A percentile compares a stretch with the other conserved stretches of the same genome.
Evolutionary conservation across 176 grass and related monocot species (phyloP).

Genomic region (Carex kokanica): DNA sequence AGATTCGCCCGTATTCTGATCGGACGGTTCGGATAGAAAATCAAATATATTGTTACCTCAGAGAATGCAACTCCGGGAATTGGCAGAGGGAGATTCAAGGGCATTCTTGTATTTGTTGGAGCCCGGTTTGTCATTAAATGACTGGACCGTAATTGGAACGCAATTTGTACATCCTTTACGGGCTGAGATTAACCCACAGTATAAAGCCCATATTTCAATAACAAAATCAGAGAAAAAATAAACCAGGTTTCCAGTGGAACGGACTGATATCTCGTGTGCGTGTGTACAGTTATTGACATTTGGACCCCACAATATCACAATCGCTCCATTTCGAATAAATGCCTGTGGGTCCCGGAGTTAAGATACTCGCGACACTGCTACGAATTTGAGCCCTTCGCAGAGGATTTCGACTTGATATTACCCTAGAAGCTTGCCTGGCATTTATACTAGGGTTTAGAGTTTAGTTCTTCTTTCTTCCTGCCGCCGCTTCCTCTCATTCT

Average conservation of each 20-base stretch:
- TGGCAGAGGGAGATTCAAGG: not conserved
- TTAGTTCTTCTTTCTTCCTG: not conserved
- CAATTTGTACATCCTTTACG: not conserved
- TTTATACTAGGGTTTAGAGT: conserved; percentile 25
- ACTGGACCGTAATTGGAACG: not conserved
- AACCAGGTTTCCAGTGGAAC: not conserved
- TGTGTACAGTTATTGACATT: not conserved
- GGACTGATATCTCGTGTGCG: not conserved
- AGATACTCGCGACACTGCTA: not conserved
- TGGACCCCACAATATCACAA: not conserved
- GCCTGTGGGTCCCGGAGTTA: not conserved
- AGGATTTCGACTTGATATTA: not conserved
- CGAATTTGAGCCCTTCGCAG: not conserved
- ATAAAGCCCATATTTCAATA: not conserved
- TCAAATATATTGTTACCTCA: not conserved
- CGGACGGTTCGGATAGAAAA: too few species aligned
- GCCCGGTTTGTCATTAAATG: not conserved
- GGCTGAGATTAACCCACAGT: not conserved
- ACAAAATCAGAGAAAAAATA: not conserved
- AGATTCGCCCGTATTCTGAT: too few species aligned
- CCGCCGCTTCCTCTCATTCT: not conserved
- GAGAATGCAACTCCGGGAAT: not conserved
- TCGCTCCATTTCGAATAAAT: not conserved
- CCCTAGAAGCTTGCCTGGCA: not conserved
- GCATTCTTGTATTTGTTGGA: not conserved